Evolutionary conservation across 768 basidiomycete genomes (phyloP).

Genomic region (Boletus tomentosulus): DNA sequence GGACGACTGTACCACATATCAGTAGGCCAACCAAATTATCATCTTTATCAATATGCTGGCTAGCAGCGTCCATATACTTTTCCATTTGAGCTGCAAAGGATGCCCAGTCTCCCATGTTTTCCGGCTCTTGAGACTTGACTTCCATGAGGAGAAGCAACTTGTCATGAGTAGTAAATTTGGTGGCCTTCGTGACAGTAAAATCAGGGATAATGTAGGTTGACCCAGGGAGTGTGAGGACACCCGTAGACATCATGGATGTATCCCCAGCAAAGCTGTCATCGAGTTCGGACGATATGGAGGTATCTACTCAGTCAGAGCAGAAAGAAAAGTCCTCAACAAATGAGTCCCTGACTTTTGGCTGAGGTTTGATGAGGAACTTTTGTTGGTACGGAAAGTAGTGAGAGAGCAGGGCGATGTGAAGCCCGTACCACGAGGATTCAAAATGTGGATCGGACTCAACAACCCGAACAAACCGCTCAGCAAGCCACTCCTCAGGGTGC

Average conservation of each 20-base stretch:
- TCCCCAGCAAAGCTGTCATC: not conserved
- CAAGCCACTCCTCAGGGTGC: not conserved
- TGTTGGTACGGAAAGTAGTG: not conserved
- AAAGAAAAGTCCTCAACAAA: too few relatives aligned
- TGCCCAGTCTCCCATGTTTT: too few relatives aligned
- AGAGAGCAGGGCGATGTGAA: not conserved
- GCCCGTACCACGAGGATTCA: not conserved
- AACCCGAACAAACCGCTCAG: not conserved
- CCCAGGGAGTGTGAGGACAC: too few relatives aligned
- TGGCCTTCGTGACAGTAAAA: too few relatives aligned
- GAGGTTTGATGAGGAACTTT: not conserved
- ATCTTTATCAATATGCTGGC: not conserved
- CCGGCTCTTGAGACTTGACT: too few relatives aligned
- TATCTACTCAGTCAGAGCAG: not conserved
- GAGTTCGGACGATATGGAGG: not conserved
- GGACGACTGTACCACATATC: not conserved
- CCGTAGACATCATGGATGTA: too few relatives aligned
- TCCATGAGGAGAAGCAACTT: too few relatives aligned
- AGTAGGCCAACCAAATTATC: not conserved
- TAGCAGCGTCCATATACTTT: too few relatives aligned
- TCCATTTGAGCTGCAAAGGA: too few relatives aligned
- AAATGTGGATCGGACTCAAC: not conserved
- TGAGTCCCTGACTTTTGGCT: not conserved
- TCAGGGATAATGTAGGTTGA: too few relatives aligned
- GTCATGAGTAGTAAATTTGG: too few relatives aligned